Base-by-base conservation (phyloP, 2,329 filamentous ascomycete genomes). In the Tolypocladium sp. region DNA sequence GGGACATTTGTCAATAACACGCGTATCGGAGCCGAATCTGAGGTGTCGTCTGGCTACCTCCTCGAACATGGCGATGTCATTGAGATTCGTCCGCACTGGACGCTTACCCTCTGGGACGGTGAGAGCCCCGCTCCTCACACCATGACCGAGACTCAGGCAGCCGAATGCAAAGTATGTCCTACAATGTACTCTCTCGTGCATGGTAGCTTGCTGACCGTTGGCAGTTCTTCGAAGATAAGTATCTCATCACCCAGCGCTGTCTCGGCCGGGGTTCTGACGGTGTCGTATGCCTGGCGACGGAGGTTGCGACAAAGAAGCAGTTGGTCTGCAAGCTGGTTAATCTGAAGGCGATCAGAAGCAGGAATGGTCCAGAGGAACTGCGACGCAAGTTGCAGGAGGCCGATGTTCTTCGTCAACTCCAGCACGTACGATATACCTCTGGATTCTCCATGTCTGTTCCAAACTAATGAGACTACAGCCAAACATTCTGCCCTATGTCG, bases 261-360 rank as follows among this genome's bases (percentile, higher is more conserved):
- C 68, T 77, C 10, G 75, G 75, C 2, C 65, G 70, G 40, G 75
- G 75, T 2, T 67, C 71, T 27, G 72, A 76, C 60, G 75, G 69
- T 17, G 62, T 66, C 20, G 73, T 76, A 15, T 73, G 71, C 55
- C 64, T 76, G 8, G 71, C 74, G 9, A 68, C 79, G 3, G 78
- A 89, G 20, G 68, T 74, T 30, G 69, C 69, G 8, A 82, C 80
- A 0, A 76, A 78, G 42, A 78, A 77, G 58, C 88, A 91, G 65
- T 63, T 90, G 25, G 87, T 86, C 13, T 91, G 88, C 74, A 91
- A 91, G 65, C 71, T 90, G 10, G 74, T 89, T 57, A 75, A 82
- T 57, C 66, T 88, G 2, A 73, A 75, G 38, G 63, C 63, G 7
- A 56, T 72, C 5, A 62, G 64, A 57, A 67, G 57, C 52, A 67